A percentile compares a stretch with the other conserved stretches of the same genome.
Conservation (phyloP, 768 basidiomycete species). For the Boletus tylopilopsis region DNA sequence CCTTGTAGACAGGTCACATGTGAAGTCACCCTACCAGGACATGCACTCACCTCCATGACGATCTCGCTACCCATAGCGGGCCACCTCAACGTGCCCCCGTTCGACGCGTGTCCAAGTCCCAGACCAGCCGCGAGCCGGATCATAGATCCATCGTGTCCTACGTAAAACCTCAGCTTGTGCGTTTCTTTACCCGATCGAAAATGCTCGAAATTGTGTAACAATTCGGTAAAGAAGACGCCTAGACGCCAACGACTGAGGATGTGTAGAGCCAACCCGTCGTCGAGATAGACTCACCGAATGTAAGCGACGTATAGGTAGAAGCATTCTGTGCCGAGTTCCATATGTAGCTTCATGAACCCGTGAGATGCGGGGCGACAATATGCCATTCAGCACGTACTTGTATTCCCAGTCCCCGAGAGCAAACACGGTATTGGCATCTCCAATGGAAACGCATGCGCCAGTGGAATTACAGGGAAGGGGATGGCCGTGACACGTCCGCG, state of each 20-base stretch:
- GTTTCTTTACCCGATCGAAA: constrained; percentile 33
- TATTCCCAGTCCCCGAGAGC: constrained; percentile 62
- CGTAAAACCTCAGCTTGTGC: constrained; percentile 38
- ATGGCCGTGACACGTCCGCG: constrained; percentile 42
- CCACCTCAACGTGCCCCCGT: constrained; percentile 36
- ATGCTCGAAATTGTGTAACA: constrained; percentile 37
- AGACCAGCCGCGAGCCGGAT: constrained; percentile 38
- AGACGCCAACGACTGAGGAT: not conserved
- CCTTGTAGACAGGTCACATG: constrained; percentile 26
- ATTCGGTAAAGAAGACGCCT: constrained; percentile 46
- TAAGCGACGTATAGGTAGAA: constrained; percentile 40
- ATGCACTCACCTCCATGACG: constrained; percentile 39
- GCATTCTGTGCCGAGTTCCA: constrained; percentile 46
- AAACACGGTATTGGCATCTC: constrained; percentile 49
- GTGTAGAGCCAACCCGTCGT: not conserved
- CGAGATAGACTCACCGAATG: constrained; percentile 34
- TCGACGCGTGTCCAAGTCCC: constrained; percentile 33
- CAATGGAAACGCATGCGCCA: constrained; percentile 39
- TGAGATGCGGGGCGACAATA: not conserved
- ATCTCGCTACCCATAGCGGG: constrained; percentile 47
- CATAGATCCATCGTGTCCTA: constrained; percentile 49
- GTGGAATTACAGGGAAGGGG: constrained; percentile 41
- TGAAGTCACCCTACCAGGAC: not conserved
- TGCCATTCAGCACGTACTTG: constrained; percentile 30
- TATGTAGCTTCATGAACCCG: constrained; percentile 37